A percentile compares a stretch with the other conserved stretches of the same genome.
phyloP scores from a whole-genome alignment of 331 rosid genomes.

The Stylosanthes scabra region DNA sequence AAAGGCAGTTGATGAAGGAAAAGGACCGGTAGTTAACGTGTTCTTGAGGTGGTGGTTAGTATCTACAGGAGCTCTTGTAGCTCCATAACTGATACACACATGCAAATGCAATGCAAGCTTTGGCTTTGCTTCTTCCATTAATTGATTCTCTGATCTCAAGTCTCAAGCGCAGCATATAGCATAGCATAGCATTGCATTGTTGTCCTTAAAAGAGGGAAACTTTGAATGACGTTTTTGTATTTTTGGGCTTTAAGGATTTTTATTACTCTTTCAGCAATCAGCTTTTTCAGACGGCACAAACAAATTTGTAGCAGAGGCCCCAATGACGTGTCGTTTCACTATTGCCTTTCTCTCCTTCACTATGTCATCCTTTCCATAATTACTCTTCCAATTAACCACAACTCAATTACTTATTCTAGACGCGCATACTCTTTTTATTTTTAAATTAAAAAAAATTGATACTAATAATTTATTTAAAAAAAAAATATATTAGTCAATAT shows the following conservation, averaged over 20 bases:
- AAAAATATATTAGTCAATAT: too few species aligned
- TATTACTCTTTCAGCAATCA: conserved; percentile 36
- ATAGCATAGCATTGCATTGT: not conserved
- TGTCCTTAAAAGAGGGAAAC: conserved; percentile 24
- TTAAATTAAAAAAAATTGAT: too few species aligned
- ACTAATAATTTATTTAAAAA: too few species aligned
- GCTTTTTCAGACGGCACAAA: conserved; percentile 55
- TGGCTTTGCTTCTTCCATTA: too few species aligned
- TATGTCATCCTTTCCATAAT: too few species aligned
- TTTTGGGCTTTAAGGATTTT: conserved; percentile 28
- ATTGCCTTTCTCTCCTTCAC: too few species aligned
- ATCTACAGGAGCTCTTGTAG: conserved; percentile 40
- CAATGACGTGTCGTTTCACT: conserved; percentile 7
- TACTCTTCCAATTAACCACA: too few species aligned
- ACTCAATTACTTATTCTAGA: too few species aligned
- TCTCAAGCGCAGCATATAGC: too few species aligned
- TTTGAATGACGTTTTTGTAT: conserved; percentile 22
- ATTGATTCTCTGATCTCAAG: not conserved
- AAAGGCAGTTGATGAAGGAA: conserved; percentile 34
- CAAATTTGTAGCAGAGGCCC: conserved; percentile 44
- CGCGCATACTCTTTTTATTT: too few species aligned
- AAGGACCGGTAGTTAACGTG: conserved; percentile 12
- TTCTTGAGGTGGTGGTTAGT: conserved; percentile 1
- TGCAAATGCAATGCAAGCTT: too few species aligned
- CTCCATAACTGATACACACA: not conserved